phyloP scores from a whole-genome alignment of 768 basidiomycete genomes.

The Termitomyces sp. region DNA sequence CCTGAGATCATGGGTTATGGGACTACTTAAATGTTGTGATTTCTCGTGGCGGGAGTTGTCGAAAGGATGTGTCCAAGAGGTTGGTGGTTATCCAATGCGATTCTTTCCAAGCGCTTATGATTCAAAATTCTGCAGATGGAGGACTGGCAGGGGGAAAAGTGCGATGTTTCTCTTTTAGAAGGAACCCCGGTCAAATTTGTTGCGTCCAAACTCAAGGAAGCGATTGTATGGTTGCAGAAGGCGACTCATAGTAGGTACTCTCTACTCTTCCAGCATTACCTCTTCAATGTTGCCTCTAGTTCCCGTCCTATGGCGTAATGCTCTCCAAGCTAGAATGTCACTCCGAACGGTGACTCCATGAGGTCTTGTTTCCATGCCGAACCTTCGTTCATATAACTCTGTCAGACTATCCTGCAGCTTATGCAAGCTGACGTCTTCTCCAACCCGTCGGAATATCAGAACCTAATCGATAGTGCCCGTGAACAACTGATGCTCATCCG shows the following conservation, averaged over 20 bases:
- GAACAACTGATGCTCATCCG: constrained; percentile 37
- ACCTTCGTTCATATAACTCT: neutral
- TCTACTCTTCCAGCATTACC: neutral
- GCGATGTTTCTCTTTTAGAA: constrained; percentile 73
- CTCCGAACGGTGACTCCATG: constrained; percentile 48
- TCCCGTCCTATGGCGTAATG: constrained; percentile 41
- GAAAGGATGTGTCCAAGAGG: constrained; percentile 74
- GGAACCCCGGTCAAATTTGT: constrained; percentile 50
- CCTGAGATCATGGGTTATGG: constrained; percentile 61
- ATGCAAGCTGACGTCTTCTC: constrained; percentile 37
- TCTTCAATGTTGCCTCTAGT: constrained; percentile 25
- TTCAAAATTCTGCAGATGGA: constrained; percentile 49
- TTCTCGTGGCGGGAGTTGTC: constrained; percentile 77
- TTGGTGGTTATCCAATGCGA: constrained; percentile 33
- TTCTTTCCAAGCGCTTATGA: neutral
- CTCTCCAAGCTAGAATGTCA: constrained; percentile 45
- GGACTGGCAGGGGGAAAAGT: constrained; percentile 90
- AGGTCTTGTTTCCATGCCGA: neutral
- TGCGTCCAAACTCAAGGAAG: constrained; percentile 51
- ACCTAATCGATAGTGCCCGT: constrained; percentile 34
- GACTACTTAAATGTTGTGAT: constrained; percentile 77
- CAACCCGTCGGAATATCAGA: constrained; percentile 29
- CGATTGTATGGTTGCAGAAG: constrained; percentile 52
- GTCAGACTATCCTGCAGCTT: constrained; percentile 45
- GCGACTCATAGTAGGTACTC: constrained; percentile 34